Base-by-base conservation (phyloP, 257 asterid species). In the Solanum raphanifolium region DNA sequence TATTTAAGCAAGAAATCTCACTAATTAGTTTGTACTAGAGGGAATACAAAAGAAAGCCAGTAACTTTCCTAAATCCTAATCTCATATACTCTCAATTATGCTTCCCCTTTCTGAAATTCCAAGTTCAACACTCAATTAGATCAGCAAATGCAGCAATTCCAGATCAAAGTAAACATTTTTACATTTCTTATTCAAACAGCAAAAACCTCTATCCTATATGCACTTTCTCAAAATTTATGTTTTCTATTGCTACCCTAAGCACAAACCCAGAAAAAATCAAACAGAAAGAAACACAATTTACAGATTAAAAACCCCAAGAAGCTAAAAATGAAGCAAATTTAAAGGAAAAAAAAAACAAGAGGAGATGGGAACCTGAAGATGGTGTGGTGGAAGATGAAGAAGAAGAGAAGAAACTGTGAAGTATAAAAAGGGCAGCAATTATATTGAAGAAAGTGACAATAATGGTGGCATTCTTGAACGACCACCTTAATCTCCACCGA, bases 381-480 rank as follows among this genome's bases (percentile, higher is more conserved):
- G 88, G 88, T 83, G 36, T 93, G 90, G 91, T 89, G 87, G 95
- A 88, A 73, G 91, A 88, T 55, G 97, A 87, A 55, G 93, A 91
- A 76, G 75, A 90, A 76, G 72, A 88, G 89, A 95, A 87, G 85
- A 94, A 93, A 48, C 91, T 91, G 4, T 92, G 95, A 86, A 95
- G 93, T 94, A 95, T 89, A 90, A 95, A 87, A 87, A 95, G 91
- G 84, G 91, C 92, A 20, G 96, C 88, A 87, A 95, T 68, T 65
- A 94, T 65, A 90, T 97, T 97, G 92, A 94, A 87, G 20, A 92
- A 88, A 93, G 96, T 95, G 92, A 95, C 93, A 7, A 91, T 31
- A 34, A 95, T 88, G 20, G 99, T 97, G 3, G 99, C 99, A 84
- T 94, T 95, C 93, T 93, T 97, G 95, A 90, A 97, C 39, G 98